A percentile compares a stretch with the other conserved stretches of the same genome.
These are phyloP conservation scores for Cryptosporidium sp. DNA, from an alignment of 169 alveolate species.

Conservation along the genomic window DNA sequence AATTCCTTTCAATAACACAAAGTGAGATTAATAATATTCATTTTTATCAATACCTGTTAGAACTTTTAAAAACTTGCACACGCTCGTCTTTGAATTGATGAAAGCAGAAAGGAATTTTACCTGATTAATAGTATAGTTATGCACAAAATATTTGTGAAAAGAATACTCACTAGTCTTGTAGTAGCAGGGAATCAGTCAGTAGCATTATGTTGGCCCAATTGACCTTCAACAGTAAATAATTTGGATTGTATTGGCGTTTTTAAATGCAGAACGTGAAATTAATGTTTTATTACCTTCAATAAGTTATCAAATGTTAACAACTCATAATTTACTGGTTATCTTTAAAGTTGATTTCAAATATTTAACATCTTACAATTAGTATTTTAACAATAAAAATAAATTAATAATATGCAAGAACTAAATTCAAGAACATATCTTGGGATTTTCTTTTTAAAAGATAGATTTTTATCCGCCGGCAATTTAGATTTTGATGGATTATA, in stretches of 20 bases:
- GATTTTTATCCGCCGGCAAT: conserved; percentile 27
- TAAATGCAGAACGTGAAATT: background rate
- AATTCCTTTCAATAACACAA: background rate
- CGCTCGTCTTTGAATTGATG: background rate
- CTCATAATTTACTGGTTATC: background rate
- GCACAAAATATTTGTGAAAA: too few species aligned
- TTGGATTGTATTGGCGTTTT: background rate
- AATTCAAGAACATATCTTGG: background rate
- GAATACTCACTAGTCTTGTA: background rate
- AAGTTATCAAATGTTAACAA: background rate
- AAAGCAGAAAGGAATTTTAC: background rate
- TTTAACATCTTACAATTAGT: background rate
- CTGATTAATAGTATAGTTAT: background rate
- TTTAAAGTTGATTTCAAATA: background rate
- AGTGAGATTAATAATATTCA: background rate
- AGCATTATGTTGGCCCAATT: background rate
- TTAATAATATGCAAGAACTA: background rate
- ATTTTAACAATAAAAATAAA: too few species aligned
- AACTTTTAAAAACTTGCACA: background rate
- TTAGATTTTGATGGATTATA: conserved; percentile 2
- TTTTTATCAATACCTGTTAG: background rate
- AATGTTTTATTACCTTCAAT: background rate
- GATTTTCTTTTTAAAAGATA: background rate
- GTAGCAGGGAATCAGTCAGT: background rate
- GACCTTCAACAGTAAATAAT: background rate